Evolutionary conservation across 257 asterid genomes (phyloP).

Genomic region (Przewalskia tangutica): DNA sequence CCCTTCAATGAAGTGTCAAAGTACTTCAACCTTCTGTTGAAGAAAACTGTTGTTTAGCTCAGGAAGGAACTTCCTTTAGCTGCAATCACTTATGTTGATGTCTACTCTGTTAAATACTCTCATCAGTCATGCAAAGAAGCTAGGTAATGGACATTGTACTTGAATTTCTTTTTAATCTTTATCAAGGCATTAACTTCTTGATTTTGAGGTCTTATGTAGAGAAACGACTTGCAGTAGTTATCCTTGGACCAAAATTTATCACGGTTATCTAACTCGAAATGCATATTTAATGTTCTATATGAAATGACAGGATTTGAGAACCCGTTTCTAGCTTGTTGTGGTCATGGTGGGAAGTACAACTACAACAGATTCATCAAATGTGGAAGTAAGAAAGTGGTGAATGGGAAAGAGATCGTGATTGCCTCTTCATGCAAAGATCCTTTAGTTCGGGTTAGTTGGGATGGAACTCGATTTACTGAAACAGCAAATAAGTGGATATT

Average conservation of each 20-base stretch:
- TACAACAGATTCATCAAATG: conserved; percentile 44
- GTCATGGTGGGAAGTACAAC: conserved; percentile 70
- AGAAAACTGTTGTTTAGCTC: conserved; percentile 26
- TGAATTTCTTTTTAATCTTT: background rate
- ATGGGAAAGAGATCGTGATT: conserved; percentile 42
- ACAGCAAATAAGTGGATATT: conserved; percentile 70
- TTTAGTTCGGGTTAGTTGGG: conserved; percentile 46
- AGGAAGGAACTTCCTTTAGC: conserved; percentile 58
- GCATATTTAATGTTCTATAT: background rate
- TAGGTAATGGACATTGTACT: conserved; percentile 24
- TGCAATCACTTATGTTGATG: conserved; percentile 54
- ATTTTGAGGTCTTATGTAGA: background rate
- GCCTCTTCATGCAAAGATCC: conserved; percentile 58
- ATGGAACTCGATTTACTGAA: conserved; percentile 69
- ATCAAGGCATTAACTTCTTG: background rate
- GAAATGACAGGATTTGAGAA: conserved; percentile 48
- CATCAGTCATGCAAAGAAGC: conserved; percentile 36
- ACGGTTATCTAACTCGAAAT: background rate
- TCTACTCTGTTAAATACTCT: conserved; percentile 53
- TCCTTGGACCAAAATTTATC: background rate
- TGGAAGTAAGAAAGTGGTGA: conserved; percentile 43
- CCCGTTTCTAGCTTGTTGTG: conserved; percentile 68
- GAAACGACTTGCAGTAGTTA: background rate
- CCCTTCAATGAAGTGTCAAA: conserved; percentile 64
- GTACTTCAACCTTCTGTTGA: conserved; percentile 49